These are phyloP conservation scores for Cephaloascus albidus DNA, from an alignment of 805 yeast species.

Conservation along the genomic window DNA sequence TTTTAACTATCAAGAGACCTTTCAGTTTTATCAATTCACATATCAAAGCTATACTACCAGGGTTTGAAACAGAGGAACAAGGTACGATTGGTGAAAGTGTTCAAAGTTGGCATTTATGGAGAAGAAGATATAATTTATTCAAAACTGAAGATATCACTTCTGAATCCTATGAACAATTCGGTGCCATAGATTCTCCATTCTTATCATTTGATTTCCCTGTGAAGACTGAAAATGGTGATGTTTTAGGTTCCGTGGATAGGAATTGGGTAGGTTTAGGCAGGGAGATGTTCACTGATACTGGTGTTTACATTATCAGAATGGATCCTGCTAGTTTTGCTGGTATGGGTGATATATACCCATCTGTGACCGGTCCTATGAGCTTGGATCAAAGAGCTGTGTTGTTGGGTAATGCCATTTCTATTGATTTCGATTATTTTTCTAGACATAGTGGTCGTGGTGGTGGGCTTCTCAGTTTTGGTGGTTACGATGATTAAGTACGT, in stretches of 20 bases:
- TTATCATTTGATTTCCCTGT: slow-evolving; percentile 83
- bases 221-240: slow-evolving; percentile 41
- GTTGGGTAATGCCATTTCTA: slow-evolving; percentile 80
- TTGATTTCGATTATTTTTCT: slow-evolving; percentile 96
- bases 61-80: slow-evolving; percentile 32
- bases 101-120: slow-evolving; percentile 94
- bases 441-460: slow-evolving; percentile 60
- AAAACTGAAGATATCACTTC: slow-evolving; percentile 23
- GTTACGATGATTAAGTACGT: slow-evolving; percentile 10
- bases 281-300: slow-evolving; percentile 90
- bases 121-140: slow-evolving; percentile 80
- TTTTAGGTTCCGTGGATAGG: slow-evolving; percentile 74
- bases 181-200: slow-evolving; percentile 79
- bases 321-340: slow-evolving; percentile 63
- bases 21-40: slow-evolving; percentile 86
- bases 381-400: slow-evolving; percentile 80
- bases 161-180: slow-evolving; percentile 65
- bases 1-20: slow-evolving; percentile 67
- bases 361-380: slow-evolving; percentile 44
- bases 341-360: slow-evolving; percentile 40
- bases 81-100: slow-evolving; percentile 71
- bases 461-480: slow-evolving; percentile 30
- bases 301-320: slow-evolving; percentile 82
- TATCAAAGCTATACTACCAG: slow-evolving; percentile 64
- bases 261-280: slow-evolving; percentile 95